Base-by-base conservation (phyloP, 192 early-diverging fungal genomes). In the Tieghemiomyces parasiticus region DNA sequence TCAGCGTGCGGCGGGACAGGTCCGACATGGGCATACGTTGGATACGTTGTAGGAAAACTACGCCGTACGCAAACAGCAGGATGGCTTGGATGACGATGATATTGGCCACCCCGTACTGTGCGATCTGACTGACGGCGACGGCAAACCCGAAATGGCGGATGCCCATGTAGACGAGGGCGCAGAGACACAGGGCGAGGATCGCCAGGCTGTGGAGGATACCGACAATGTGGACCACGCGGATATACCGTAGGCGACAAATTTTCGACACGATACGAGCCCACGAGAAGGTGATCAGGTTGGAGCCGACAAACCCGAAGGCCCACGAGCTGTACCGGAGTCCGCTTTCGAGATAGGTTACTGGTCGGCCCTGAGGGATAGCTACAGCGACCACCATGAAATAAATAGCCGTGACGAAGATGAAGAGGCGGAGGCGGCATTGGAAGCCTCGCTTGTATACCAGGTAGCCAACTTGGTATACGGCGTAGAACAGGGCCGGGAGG, bases 371-470 rank as follows among this genome's bases (percentile, higher is more conserved):
- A 31, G 54, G 54, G 2, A 56, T 35, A 2, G 34, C 34, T 16
- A 56, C 12, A 24, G 30, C 54, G 20, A 56, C 54, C 8, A 56
- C 24, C 54, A 56, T 56, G 29, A 33, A 56, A 31, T 34, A 56
- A 1, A 56, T 20, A 2, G 31, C 2, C 1, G 16, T 35, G 14
- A 35, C 9, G 19, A 56, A 56, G 14, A 56, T 56, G 29, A 56
- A 56, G 13, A 56, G 9, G 31, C 54, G 54, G 30, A 56, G 16
- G 16, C 24, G 29, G 34, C 29, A 31, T 1, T 35, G 16, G 14
- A 31, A 34, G 20, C 54, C 54, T 34, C 24, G 30, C 20, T 31
- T 56, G 34, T 56, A 56, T 13, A 56, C 9, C 6, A 56, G 32
- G 29, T 19, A 56, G 4, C 13, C 26, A 8, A 56, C 20, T 56